These are phyloP conservation scores for Penicillium sp. DNA, from an alignment of 2,329 filamentous ascomycete species.

Conservation along the genomic window DNA sequence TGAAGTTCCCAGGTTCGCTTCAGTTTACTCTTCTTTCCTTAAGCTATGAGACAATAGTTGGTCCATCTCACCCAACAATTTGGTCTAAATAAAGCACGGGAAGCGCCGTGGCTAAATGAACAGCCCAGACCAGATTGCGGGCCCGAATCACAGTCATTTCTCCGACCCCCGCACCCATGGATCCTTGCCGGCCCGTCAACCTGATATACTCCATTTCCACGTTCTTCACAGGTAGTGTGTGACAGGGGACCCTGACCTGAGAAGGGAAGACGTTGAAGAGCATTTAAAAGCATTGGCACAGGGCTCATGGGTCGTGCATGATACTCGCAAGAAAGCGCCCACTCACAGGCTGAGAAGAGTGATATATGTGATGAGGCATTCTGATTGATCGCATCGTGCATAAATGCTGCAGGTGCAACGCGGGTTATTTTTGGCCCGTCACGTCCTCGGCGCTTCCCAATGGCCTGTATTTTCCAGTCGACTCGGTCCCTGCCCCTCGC, in stretches of 20 bases:
- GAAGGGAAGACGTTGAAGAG: not conserved
- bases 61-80: too few species aligned
- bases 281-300: not conserved
- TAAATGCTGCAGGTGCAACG: conserved; percentile 23
- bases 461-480: not conserved
- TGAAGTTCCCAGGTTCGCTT: too few species aligned
- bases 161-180: conserved; percentile 29
- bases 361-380: not conserved
- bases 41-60: too few species aligned
- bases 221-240: not conserved
- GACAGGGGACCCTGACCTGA: not conserved
- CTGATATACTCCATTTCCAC: not conserved
- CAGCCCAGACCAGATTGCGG: not conserved
- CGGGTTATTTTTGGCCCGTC: conserved; percentile 24
- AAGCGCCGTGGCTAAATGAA: conserved; percentile 23
- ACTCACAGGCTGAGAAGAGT: not conserved
- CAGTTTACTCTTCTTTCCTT: too few species aligned
- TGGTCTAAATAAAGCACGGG: conserved; percentile 17
- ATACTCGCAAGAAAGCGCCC: not conserved
- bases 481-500: conserved; percentile 11
- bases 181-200: conserved; percentile 9
- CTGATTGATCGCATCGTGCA: conserved; percentile 22
- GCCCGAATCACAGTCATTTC: not conserved
- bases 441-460: conserved; percentile 18
- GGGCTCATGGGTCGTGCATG: not conserved